Evolutionary conservation across 176 grass and related monocot species (phyloP).

Genomic region (Chrysopogon serrulatus): DNA sequence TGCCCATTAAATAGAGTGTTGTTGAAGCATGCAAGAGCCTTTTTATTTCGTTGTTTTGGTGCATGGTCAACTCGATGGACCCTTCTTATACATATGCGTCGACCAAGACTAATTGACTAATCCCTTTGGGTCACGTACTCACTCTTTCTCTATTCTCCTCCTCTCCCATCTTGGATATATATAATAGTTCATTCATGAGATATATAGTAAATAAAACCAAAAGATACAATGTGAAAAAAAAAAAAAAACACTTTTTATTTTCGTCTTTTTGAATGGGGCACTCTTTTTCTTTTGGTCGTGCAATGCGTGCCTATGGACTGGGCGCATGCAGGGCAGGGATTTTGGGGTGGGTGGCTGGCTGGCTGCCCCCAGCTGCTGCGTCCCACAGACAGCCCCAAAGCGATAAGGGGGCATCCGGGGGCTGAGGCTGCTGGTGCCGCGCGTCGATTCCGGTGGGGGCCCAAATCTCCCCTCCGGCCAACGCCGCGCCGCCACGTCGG

Average conservation of each 20-base stretch:
- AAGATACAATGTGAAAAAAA: neutral
- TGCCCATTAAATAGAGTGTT: too few relatives aligned
- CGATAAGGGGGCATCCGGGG: constrained; percentile 27
- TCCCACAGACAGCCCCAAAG: constrained; percentile 15
- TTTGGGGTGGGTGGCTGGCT: neutral
- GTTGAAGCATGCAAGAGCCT: neutral
- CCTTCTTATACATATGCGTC: neutral
- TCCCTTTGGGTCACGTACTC: too few relatives aligned
- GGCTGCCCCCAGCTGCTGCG: too few relatives aligned
- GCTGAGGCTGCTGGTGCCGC: constrained; percentile 10
- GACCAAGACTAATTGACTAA: too few relatives aligned
- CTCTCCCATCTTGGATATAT: too few relatives aligned
- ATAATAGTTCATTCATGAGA: neutral
- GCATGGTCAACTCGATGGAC: neutral
- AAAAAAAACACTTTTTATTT: neutral
- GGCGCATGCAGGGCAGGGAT: constrained; percentile 8
- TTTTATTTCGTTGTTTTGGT: too few relatives aligned
- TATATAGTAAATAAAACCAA: neutral
- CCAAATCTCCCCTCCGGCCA: neutral
- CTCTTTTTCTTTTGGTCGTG: neutral
- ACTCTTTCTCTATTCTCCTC: too few relatives aligned
- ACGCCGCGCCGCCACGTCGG: neutral
- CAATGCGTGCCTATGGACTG: constrained; percentile 10
- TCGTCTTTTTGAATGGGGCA: neutral
- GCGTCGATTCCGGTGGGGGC: constrained; percentile 30